Percentiles rank a stretch among this genome's conserved stretches.
These are phyloP conservation scores for Komagataella ulmi DNA, from an alignment of 805 yeast species.

Conservation along the genomic window DNA sequence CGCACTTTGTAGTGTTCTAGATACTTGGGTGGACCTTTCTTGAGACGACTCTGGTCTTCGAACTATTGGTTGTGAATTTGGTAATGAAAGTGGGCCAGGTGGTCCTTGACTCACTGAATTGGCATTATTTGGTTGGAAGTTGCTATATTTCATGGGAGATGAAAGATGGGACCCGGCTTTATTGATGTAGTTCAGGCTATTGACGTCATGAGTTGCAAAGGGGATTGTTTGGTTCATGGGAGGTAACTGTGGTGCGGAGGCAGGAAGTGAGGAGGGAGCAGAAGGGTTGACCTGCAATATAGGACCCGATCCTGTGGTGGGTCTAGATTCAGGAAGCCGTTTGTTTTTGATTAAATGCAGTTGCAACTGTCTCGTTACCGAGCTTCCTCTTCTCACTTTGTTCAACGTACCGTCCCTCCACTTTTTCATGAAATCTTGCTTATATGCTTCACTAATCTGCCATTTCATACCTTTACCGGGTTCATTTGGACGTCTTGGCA, in stretches of 20 bases:
- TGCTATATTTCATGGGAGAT: not conserved
- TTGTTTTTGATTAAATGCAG: slow-evolving; percentile 54
- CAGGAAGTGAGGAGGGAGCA: not conserved
- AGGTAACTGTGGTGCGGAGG: not conserved
- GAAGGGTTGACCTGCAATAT: not conserved
- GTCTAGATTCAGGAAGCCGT: slow-evolving; percentile 31
- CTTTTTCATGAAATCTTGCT: slow-evolving; percentile 72
- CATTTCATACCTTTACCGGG: slow-evolving; percentile 99
- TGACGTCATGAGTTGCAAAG: not conserved
- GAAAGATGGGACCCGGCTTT: not conserved
- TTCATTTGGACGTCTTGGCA: slow-evolving; percentile 88
- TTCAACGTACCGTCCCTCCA: slow-evolving; percentile 64
- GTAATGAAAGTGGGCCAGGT: not conserved
- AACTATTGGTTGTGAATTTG: not conserved
- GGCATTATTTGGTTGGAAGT: not conserved
- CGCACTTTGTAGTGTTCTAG: not conserved
- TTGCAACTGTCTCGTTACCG: slow-evolving; percentile 70
- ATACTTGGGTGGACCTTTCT: not conserved
- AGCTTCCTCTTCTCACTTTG: slow-evolving; percentile 67
- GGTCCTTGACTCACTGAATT: not conserved
- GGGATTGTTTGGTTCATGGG: not conserved
- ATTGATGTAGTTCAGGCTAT: not conserved
- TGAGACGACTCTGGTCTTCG: not conserved
- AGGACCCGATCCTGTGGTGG: not conserved
- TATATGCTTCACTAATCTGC: slow-evolving; percentile 82